phyloP scores from a whole-genome alignment of 306 rosid genomes.

The Vigna radiata region DNA sequence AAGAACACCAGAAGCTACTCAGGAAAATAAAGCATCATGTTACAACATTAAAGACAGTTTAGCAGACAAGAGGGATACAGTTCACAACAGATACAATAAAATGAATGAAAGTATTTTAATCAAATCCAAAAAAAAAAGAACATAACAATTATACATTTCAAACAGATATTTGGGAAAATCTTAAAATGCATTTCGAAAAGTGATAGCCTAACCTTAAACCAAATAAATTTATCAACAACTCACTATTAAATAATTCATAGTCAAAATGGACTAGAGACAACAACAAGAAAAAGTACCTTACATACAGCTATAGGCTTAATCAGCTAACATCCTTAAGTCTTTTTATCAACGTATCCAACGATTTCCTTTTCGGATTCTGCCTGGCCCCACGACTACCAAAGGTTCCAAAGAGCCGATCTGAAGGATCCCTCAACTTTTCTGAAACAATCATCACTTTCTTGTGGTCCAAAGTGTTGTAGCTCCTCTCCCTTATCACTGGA shows the following conservation, averaged over 20 bases:
- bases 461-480: conserved; percentile 82
- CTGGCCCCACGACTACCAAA: conserved; percentile 85
- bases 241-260: conserved; percentile 54
- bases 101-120: conserved; percentile 37
- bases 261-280: conserved; percentile 45
- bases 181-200: conserved; percentile 46
- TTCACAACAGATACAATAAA: conserved; percentile 44
- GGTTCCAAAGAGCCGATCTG: conserved; percentile 91
- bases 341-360: conserved; percentile 80
- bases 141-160: conserved; percentile 52
- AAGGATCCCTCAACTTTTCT: conserved; percentile 88
- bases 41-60: conserved; percentile 29
- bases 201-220: conserved; percentile 41
- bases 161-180: conserved; percentile 50
- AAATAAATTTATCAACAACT: conserved; percentile 60
- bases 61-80: conserved; percentile 17
- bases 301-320: conserved; percentile 55
- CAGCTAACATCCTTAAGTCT: conserved; percentile 91
- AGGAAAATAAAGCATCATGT: conserved; percentile 27
- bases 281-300: conserved; percentile 51
- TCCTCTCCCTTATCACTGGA: conserved; percentile 95
- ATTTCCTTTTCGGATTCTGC: conserved; percentile 96
- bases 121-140: conserved; percentile 34
- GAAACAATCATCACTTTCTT: conserved; percentile 82
- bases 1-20: conserved; percentile 5